Base-by-base conservation (phyloP, 1,284 basidiomycete species). In the Tausonia pullulans region DNA sequence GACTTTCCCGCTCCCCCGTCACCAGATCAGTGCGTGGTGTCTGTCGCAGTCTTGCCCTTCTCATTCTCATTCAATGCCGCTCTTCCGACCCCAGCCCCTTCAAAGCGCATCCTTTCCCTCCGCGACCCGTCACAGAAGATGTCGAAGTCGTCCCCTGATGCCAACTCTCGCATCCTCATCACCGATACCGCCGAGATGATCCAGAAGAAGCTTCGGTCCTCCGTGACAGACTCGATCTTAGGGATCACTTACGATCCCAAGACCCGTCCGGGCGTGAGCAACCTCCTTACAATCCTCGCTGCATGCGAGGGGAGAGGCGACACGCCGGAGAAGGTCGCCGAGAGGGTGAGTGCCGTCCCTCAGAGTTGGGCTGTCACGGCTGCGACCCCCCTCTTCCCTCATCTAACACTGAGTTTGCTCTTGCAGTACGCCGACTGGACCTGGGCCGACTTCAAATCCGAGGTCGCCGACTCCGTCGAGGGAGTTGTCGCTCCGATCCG, bases 121-220 rank as follows among this genome's bases (percentile, higher is more conserved):
- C 85, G 85, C 64, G 88, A 95, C 73, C 90, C 93, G 0, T 78
- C 80, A 0, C 82, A 86, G 9, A 98, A 97, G 76, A 98, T 98
- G 94, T 96, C 92, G 52, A 97, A 97, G 75, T 97, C 94, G 0
- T 82, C 89, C 0, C 87, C 86, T 0, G 85, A 90, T 72, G 70
- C 82, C 0, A 78, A 82, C n/a, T 93, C 91, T 1, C 86, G 92
- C 41, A 91, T 97, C 69, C 78, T 91, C 63, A 80, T 97, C 51
- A 95, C 90, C 27, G 94, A 97, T 73, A 76, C 82, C 0, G 74
- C 82, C 1, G 71, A 78, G 3, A 76, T 83, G 70, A 88, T 96
- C 49, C 74, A 73, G 51, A 72, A 79, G 27, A 96, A 96, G 75
- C 81, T 98, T 68, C 84, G 84, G 43, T 79, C 80, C 5, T 90